A percentile compares a stretch with the other conserved stretches of the same genome.
phyloP scores from a whole-genome alignment of 2,329 filamentous ascomycete species.

The Exophiala sideris region DNA sequence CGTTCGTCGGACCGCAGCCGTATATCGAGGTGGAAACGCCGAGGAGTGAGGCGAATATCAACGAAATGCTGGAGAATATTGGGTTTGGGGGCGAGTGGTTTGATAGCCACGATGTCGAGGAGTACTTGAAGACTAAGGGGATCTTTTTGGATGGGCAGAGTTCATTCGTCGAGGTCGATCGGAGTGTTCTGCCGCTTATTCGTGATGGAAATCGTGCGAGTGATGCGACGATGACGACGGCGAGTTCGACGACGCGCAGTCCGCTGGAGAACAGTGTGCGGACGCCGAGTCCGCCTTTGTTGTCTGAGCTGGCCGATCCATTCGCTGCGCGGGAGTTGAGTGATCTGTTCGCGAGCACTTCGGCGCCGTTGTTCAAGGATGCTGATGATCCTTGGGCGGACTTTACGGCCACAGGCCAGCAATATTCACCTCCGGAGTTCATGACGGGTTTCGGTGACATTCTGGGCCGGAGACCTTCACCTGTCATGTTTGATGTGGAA shows the following conservation, averaged over 20 bases:
- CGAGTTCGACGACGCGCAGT: slow-evolving; percentile 6
- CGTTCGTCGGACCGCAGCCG: slow-evolving; percentile 19
- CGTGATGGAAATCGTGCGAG: not conserved
- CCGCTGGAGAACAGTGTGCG: slow-evolving; percentile 10
- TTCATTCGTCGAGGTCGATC: slow-evolving; percentile 29
- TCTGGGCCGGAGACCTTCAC: not conserved
- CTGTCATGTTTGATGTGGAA: slow-evolving; percentile 25
- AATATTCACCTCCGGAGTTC: not conserved
- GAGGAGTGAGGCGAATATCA: slow-evolving; percentile 28
- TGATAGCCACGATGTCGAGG: slow-evolving; percentile 72
- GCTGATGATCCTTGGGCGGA: slow-evolving; percentile 7
- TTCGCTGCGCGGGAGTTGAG: slow-evolving; percentile 7
- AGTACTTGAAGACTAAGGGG: slow-evolving; percentile 57
- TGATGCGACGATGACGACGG: not conserved
- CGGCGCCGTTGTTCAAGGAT: not conserved
- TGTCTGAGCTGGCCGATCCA: slow-evolving; percentile 1
- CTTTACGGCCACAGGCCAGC: not conserved
- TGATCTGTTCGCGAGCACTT: slow-evolving; percentile 7
- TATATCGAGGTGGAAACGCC: slow-evolving; percentile 26
- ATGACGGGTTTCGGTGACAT: slow-evolving; percentile 5
- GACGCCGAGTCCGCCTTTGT: slow-evolving; percentile 14
- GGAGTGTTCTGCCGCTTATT: slow-evolving; percentile 5
- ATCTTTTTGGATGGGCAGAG: slow-evolving; percentile 32
- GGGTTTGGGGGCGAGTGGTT: slow-evolving; percentile 73
- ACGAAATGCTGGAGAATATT: slow-evolving; percentile 42